A percentile compares a stretch with the other conserved stretches of the same genome.
These are phyloP conservation scores for Nasturtium officinale DNA, from an alignment of 345 rosid genomes.

Conservation along the genomic window DNA sequence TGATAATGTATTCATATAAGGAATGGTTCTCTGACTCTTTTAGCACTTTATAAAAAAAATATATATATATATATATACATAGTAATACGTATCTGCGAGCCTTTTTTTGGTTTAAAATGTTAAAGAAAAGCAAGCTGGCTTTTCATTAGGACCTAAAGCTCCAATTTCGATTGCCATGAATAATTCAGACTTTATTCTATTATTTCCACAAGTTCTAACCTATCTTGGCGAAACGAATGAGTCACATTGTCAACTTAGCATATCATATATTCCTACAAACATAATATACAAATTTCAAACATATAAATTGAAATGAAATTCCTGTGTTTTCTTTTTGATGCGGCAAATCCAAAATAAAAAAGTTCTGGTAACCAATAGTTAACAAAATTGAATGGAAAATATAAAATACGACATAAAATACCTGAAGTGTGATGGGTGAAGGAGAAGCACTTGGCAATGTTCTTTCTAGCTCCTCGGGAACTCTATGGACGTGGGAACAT, in stretches of 20 bases:
- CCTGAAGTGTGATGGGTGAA: constrained; percentile 2
- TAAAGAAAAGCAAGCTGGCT: constrained; percentile 34
- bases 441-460: constrained; percentile 18
- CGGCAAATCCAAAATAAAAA: background rate
- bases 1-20: constrained; percentile 1
- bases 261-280: background rate
- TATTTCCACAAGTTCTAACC: background rate
- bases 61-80: background rate
- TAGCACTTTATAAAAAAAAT: background rate
- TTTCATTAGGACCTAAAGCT: constrained; percentile 26
- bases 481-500: constrained; percentile 16
- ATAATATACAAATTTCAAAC: background rate
- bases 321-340: background rate
- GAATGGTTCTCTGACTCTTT: constrained; percentile 33
- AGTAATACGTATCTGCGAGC: constrained; percentile 1
- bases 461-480: constrained; percentile 34
- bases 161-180: background rate
- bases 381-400: background rate
- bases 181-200: background rate
- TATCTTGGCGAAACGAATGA: constrained; percentile 16
- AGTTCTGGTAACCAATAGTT: background rate
- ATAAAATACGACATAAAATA: constrained; percentile 24
- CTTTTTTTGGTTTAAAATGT: constrained; percentile 6
- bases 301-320: background rate
- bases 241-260: background rate